Percentiles rank a stretch among this genome's conserved stretches.
Conservation (phyloP, 2,329 filamentous ascomycete species). For the Macrophomina tecta region DNA sequence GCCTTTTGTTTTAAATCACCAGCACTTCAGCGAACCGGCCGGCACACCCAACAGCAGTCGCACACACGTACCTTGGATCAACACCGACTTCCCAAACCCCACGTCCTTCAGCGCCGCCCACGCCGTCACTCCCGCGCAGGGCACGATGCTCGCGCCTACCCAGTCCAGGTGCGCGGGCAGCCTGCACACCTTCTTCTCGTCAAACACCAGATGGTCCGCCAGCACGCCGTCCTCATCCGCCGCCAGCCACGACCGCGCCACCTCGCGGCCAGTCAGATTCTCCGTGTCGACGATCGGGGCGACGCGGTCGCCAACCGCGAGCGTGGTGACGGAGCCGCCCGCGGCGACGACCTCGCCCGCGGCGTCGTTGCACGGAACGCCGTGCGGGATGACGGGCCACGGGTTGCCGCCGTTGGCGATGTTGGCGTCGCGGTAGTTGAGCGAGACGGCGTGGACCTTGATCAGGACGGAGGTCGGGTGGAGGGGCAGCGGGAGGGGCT, state of each 20-base stretch:
- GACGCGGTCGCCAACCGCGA: neutral
- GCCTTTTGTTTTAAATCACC: neutral
- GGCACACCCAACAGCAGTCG: neutral
- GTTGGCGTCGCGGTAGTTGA: constrained; percentile 38
- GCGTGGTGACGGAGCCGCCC: neutral
- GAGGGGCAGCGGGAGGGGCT: constrained; percentile 21
- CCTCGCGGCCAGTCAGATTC: neutral
- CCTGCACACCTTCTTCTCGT: neutral
- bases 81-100: constrained; percentile 6
- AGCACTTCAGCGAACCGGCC: neutral
- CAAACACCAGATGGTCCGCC: neutral
- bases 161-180: constrained; percentile 1
- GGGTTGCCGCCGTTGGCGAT: constrained; percentile 28
- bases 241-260: neutral
- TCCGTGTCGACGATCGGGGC: neutral
- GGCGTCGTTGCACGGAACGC: constrained; percentile 26
- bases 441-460: constrained; percentile 29
- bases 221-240: constrained; percentile 11
- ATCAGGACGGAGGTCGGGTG: constrained; percentile 38
- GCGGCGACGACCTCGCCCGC: constrained; percentile 20
- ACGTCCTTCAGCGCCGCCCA: neutral
- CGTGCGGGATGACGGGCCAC: constrained; percentile 28
- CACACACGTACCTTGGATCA: constrained; percentile 24
- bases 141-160: neutral
- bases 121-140: constrained; percentile 2